These are phyloP conservation scores for Keithomyces neogunnii DNA, from an alignment of 2,329 filamentous ascomycete genomes.

Conservation along the genomic window DNA sequence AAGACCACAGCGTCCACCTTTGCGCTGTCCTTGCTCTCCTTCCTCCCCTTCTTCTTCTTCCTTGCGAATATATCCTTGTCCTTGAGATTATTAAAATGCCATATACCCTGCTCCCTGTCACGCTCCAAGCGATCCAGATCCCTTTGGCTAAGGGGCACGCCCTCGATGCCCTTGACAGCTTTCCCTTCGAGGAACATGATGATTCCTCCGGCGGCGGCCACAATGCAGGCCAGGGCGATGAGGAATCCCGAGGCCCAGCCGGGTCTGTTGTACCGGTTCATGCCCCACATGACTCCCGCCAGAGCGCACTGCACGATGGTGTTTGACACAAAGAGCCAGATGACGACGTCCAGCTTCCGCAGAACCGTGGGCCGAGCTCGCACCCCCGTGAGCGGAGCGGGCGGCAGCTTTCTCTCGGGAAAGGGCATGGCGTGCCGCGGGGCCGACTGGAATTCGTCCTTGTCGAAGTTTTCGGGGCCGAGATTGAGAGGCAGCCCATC, in stretches of 20 bases:
- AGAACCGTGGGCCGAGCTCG: conserved; percentile 57
- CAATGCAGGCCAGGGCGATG: conserved; percentile 65
- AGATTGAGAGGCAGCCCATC: conserved; percentile 44
- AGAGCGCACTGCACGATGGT: conserved; percentile 71
- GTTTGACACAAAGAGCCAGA: conserved; percentile 73
- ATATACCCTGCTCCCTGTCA: conserved; percentile 47
- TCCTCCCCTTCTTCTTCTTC: not conserved
- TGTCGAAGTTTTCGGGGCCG: conserved; percentile 43
- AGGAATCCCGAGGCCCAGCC: conserved; percentile 74
- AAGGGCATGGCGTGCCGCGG: conserved; percentile 41
- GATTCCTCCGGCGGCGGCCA: conserved; percentile 59
- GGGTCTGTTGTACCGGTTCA: conserved; percentile 65
- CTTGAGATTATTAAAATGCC: conserved; percentile 41
- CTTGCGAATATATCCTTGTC: conserved; percentile 20
- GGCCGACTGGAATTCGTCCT: conserved; percentile 30
- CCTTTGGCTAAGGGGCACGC: conserved; percentile 52
- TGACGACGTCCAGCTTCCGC: conserved; percentile 73
- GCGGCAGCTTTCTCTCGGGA: conserved; percentile 54
- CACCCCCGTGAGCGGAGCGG: conserved; percentile 63
- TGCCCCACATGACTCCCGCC: conserved; percentile 74
- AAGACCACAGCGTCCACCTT: too few relatives aligned
- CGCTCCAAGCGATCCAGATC: conserved; percentile 42
- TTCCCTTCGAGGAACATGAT: conserved; percentile 66
- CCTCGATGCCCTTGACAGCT: conserved; percentile 62
- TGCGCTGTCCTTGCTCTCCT: too few relatives aligned